Evolutionary conservation across 306 rosid genomes (phyloP).

Genomic region (Dryas octopetala): DNA sequence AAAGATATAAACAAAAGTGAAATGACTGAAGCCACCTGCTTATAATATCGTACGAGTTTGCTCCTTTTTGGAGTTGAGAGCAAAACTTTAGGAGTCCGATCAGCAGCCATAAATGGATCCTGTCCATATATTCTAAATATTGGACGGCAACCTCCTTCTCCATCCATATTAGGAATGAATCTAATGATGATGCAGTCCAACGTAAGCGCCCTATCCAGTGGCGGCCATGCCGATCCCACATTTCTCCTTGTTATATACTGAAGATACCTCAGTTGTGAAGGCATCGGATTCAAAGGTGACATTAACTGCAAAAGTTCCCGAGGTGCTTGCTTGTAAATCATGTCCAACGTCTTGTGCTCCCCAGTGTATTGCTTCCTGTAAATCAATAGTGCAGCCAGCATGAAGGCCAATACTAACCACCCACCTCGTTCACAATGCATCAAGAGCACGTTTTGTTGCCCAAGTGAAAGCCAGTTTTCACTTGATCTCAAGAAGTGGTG

Average conservation of each 20-base stretch:
- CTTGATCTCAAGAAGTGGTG: slow-evolving; percentile 95
- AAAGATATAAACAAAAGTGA: slow-evolving; percentile 19
- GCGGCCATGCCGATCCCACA: slow-evolving; percentile 93
- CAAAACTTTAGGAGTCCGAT: slow-evolving; percentile 81
- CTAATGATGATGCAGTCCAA: slow-evolving; percentile 83
- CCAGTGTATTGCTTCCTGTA: slow-evolving; percentile 78
- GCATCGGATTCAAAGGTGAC: slow-evolving; percentile 88
- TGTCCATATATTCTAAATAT: slow-evolving; percentile 92
- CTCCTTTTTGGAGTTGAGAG: slow-evolving; percentile 89
- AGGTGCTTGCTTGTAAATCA: slow-evolving; percentile 93
- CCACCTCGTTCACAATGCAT: slow-evolving; percentile 97
- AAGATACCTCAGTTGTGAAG: slow-evolving; percentile 93
- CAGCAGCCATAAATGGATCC: slow-evolving; percentile 86
- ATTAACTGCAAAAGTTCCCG: slow-evolving; percentile 86
- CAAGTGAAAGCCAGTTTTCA: slow-evolving; percentile 93
- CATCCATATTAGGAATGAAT: slow-evolving; percentile 71
- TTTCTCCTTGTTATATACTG: slow-evolving; percentile 93
- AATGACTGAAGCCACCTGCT: slow-evolving; percentile 63
- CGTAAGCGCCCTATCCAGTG: slow-evolving; percentile 85
- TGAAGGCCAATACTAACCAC: slow-evolving; percentile 91
- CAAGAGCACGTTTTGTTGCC: slow-evolving; percentile 73
- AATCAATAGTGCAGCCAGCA: slow-evolving; percentile 90
- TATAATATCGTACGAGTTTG: slow-evolving; percentile 73
- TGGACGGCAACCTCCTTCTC: slow-evolving; percentile 93
- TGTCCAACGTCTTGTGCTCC: slow-evolving; percentile 88